phyloP scores from a whole-genome alignment of 192 early-diverging fungal genomes.

The Spinellus fusiger region DNA sequence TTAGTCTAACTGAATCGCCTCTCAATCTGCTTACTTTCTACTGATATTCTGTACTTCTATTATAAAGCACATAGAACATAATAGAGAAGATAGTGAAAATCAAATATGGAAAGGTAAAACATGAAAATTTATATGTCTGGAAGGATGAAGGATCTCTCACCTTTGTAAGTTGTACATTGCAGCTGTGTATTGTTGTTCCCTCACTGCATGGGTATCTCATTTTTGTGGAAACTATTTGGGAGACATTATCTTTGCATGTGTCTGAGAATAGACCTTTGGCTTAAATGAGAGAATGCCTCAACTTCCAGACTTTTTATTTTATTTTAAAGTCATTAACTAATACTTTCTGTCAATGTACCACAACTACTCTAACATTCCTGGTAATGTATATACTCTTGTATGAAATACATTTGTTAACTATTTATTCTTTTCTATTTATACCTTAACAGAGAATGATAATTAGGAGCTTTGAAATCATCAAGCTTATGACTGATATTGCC shows the following conservation, averaged over 20 bases:
- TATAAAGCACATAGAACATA: too few relatives aligned
- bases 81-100: slow-evolving; percentile 3
- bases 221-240: neutral
- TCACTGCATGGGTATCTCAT: slow-evolving; percentile 7
- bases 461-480: neutral
- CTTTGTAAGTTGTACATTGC: neutral
- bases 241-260: neutral
- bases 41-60: too few relatives aligned
- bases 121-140: neutral
- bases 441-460: neutral
- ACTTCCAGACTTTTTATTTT: neutral
- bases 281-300: neutral
- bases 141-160: neutral
- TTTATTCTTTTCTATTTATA: neutral
- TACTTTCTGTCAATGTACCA: neutral
- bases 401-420: neutral
- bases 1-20: too few relatives aligned
- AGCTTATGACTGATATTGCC: neutral
- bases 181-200: slow-evolving; percentile 1
- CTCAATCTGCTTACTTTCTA: too few relatives aligned
- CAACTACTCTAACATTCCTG: neutral
- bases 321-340: neutral
- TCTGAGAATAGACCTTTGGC: neutral
- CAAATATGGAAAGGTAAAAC: neutral
- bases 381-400: neutral